phyloP scores from a whole-genome alignment of 2,329 filamentous ascomycete genomes.

The Aspergillus sp. region DNA sequence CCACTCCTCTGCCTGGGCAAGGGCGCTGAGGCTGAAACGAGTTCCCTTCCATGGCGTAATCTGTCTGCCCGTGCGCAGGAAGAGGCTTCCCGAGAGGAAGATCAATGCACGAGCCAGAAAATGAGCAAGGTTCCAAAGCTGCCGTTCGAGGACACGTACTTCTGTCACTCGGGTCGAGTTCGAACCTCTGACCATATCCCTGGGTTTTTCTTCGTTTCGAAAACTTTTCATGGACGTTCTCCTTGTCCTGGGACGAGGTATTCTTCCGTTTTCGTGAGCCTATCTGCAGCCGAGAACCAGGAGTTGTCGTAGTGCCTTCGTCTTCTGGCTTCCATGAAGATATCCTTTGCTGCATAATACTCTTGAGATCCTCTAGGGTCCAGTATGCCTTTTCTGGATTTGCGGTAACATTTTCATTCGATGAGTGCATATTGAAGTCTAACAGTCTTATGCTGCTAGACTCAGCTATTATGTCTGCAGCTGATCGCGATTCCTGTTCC shows the following conservation, averaged over 20 bases:
- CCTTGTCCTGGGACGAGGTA: background rate
- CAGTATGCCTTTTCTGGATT: constrained; percentile 14
- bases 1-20: background rate
- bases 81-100: background rate
- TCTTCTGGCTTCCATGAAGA: constrained; percentile 9
- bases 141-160: background rate
- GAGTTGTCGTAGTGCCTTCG: background rate
- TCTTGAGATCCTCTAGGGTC: constrained; percentile 26
- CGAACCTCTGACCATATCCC: background rate
- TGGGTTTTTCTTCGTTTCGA: background rate
- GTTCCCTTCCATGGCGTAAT: background rate
- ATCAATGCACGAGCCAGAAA: background rate
- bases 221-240: background rate
- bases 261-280: constrained; percentile 7
- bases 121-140: background rate
- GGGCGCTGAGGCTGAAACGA: background rate
- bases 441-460: constrained; percentile 10
- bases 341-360: constrained; percentile 18
- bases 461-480: background rate
- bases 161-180: background rate
- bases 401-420: background rate
- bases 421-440: constrained; percentile 14
- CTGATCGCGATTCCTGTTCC: background rate
- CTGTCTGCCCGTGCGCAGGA: background rate
- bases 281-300: background rate